Evolutionary conservation across 208 protist species (phyloP), one percentile per base, ranked within the genome.

Genomic region (Sergeia podlipaevii): DNA sequence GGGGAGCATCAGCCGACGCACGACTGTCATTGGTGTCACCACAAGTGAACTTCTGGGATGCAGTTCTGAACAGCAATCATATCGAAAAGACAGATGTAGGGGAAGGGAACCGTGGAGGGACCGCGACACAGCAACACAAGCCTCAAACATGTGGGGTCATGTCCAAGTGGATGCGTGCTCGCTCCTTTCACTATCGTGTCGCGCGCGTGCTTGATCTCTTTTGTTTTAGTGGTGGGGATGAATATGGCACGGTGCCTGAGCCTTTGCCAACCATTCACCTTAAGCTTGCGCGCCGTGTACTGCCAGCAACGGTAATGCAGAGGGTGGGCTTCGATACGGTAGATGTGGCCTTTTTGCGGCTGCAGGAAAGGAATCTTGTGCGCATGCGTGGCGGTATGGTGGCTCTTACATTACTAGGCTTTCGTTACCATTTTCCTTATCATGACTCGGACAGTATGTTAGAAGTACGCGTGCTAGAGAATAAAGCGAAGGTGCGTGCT

Each of bases 401-500:
- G 32, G 70, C 65, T 36, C 77, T 94, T 6, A 90, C 82, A 3
- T 36, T 77, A 7, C 61, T 94, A 0, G 82, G 86, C 6, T 94
- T 85, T 36, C 77, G 74, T 8, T 94, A 94, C 54, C 86, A 94
- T 59, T 86, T 70, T 33, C 82, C 82, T 0, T 94, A 81, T 39
- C 80, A 89, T 50, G 56, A 89, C 55, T 68, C 72, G 11, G 74
- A 88, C 8, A 55, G 63, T 7, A 78, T 67, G 64, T 47, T 93
- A n/a, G 76, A 81, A 36, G 56, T 86, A 15, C 62, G 58, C 24
- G 20, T 84, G 2, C 46, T 44, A 1, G 53, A 74, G 28, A 42
- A 63, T 4, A 39, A 48, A 11, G 67, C 71, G 33, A 56, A 50
- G 1, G 63, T 72, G 1, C 60, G 62, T 11, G 53, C 41, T 1